Evolutionary conservation across 2,329 filamentous ascomycete genomes (phyloP).

Genomic region (Blastomyces gilchristii): DNA sequence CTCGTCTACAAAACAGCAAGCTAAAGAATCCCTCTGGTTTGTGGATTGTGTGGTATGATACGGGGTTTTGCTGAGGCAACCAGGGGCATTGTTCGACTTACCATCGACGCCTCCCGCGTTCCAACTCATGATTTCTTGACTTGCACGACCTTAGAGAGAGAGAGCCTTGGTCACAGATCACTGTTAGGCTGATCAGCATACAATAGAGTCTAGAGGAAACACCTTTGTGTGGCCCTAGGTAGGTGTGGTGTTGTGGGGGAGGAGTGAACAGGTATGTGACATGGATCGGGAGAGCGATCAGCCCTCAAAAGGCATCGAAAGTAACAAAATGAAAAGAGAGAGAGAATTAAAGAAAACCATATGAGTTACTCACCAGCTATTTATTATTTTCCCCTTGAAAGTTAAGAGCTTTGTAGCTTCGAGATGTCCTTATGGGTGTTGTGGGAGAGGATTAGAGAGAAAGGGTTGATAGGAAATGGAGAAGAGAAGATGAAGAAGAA

Average conservation of each 20-base stretch:
- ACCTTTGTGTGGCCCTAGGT: neutral
- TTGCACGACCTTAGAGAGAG: neutral
- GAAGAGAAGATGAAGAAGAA: conserved; percentile 9
- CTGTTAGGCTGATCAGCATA: neutral
- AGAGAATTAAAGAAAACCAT: too few relatives aligned
- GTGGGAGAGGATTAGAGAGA: neutral
- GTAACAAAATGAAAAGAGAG: too few relatives aligned
- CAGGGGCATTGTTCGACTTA: neutral
- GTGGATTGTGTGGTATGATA: neutral
- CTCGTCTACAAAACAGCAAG: neutral
- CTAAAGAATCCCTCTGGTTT: neutral
- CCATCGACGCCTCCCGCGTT: conserved; percentile 6
- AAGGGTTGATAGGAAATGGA: conserved; percentile 10
- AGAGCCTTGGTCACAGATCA: neutral
- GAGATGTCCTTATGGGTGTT: neutral
- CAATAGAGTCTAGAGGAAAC: neutral
- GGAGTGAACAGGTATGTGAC: neutral
- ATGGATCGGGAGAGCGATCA: neutral
- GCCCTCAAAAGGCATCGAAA: neutral
- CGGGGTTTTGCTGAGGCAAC: neutral
- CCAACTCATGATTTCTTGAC: conserved; percentile 9
- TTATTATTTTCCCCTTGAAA: neutral
- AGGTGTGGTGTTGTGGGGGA: neutral
- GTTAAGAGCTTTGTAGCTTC: neutral
- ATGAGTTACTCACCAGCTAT: neutral